phyloP scores from a whole-genome alignment of 768 basidiomycete species.

The Mycena rebaudengoi region DNA sequence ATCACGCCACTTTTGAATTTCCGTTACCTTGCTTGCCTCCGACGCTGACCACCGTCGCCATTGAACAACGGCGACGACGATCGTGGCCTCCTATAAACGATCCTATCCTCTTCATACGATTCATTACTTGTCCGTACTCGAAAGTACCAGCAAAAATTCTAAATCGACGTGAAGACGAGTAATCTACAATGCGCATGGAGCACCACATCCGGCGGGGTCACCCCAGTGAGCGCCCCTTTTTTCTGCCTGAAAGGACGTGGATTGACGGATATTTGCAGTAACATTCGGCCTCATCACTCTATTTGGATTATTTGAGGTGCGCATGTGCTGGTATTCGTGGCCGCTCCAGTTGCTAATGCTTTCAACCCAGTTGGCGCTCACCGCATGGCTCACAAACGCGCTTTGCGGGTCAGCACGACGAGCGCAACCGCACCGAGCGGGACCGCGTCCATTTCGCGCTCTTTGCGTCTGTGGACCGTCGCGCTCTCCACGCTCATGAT shows the following conservation, averaged over 20 bases:
- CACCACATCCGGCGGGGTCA: conserved; percentile 60
- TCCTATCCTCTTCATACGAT: too few relatives aligned
- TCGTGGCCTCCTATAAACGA: too few relatives aligned
- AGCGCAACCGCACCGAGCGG: conserved; percentile 54
- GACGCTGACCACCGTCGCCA: too few relatives aligned
- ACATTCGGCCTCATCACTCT: conserved; percentile 64
- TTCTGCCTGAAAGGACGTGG: not conserved
- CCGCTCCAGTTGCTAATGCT: not conserved
- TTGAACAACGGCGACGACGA: too few relatives aligned
- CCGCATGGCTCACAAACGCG: conserved; percentile 76
- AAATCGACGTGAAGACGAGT: too few relatives aligned
- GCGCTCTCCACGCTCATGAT: conserved; percentile 61
- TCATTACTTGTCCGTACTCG: too few relatives aligned
- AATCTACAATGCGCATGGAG: conserved; percentile 50
- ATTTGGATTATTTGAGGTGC: conserved; percentile 72
- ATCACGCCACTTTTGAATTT: too few relatives aligned
- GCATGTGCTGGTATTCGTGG: conserved; percentile 8
- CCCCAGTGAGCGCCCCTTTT: conserved; percentile 51
- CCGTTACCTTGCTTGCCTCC: too few relatives aligned
- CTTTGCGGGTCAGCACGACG: conserved; percentile 67
- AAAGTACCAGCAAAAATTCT: too few relatives aligned
- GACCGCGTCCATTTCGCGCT: conserved; percentile 73
- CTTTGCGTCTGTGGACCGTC: conserved; percentile 80
- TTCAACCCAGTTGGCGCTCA: conserved; percentile 70
- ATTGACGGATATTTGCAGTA: conserved; percentile 41